Base-by-base conservation (phyloP, 805 yeast genomes). In the Saccharomyces mikatae region DNA sequence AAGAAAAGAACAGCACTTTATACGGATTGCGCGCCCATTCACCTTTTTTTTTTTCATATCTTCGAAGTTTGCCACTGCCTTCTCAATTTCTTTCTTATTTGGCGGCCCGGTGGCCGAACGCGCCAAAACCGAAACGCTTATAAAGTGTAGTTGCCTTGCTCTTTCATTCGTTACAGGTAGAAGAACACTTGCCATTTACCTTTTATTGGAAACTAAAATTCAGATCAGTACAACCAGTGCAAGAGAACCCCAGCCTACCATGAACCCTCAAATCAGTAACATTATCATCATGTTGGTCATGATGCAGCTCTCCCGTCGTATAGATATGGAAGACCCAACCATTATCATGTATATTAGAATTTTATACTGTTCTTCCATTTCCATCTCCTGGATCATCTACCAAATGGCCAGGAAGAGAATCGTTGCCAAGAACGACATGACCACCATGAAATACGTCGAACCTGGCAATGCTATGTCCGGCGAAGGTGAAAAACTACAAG, bases 291-390 rank as follows among this genome's bases (percentile, higher is more conserved):
- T 91, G 97, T 84, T 91, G 69, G 87, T 82, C 78, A 89, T 89
- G 89, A 92, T 91, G 96, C 97, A 90, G 74, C 87, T 90, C 60
- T 83, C 97, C 60, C 88, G 89, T 73, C 83, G 81, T 69, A 77
- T 94, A 58, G 94, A 92, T 73, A 83, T 91, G 73, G 97, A 92
- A 71, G 81, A 91, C 73, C 92, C 95, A 48, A 73, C 73, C 60
- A 80, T 82, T 55, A 76, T 90, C 52, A 73, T 86, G 69, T 86
- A 82, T 70, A 91, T 89, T 53, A 83, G 99, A 72, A 75, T 76
- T 41, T 81, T 82, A 48, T 94, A 89, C 75, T 72, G 80, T 49
- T 63, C 84, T 24, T 82, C 91, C 67, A 89, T 87, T 65, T 66
- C 77, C 41, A 57, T 84, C 55, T 82, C 94, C 14, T 74, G 88